phyloP scores from a whole-genome alignment of 257 asterid species.

The Petunia secreta region DNA sequence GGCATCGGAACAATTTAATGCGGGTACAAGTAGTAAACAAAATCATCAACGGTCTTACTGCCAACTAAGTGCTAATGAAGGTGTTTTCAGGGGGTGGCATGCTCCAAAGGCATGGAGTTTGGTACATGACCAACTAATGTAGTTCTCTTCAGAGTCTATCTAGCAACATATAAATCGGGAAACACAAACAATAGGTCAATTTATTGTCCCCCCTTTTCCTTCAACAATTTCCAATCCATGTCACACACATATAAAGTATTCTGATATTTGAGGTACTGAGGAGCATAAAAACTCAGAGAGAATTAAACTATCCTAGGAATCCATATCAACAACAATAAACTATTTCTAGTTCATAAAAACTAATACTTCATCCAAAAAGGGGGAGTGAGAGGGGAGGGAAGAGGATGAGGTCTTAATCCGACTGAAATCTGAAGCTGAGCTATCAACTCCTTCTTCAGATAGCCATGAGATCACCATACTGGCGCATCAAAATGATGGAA shows the following conservation, averaged over 20 bases:
- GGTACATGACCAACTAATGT: conserved; percentile 41
- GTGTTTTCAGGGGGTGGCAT: conserved; percentile 31
- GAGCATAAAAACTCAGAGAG: not conserved
- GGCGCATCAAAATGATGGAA: conserved; percentile 77
- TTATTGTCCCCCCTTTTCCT: not conserved
- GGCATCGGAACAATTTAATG: not conserved
- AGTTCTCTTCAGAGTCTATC: conserved; percentile 7
- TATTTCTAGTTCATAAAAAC: not conserved
- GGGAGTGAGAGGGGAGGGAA: not conserved
- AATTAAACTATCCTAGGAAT: not conserved
- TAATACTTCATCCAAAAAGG: not conserved
- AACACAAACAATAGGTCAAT: not conserved
- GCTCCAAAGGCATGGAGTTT: conserved; percentile 32
- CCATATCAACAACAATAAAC: not conserved
- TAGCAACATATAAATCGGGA: not conserved
- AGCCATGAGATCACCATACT: conserved; percentile 85
- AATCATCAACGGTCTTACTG: conserved; percentile 41
- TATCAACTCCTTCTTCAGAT: conserved; percentile 38
- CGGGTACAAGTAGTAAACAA: conserved; percentile 29
- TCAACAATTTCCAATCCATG: not conserved
- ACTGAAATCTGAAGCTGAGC: not conserved
- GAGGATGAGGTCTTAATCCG: not conserved
- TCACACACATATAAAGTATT: conserved; percentile 15
- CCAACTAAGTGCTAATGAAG: not conserved
- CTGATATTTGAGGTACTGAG: not conserved